phyloP scores from a whole-genome alignment of 805 yeast genomes.

The Debaryomyces tyrocola region DNA sequence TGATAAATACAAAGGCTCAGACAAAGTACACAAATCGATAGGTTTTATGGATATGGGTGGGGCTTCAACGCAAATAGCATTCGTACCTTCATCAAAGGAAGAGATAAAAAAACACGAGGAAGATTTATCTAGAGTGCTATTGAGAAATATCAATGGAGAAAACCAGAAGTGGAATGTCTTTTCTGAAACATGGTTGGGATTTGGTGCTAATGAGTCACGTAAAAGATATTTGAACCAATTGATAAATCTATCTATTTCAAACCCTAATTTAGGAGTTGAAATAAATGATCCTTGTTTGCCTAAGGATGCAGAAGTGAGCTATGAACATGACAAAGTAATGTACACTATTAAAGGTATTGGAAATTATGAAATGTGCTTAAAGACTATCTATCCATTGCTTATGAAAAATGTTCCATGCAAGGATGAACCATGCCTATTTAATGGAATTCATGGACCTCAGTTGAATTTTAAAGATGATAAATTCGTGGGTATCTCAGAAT shows the following conservation, averaged over 20 bases:
- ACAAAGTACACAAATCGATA: slow-evolving; percentile 52
- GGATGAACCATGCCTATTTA: slow-evolving; percentile 88
- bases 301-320: slow-evolving; percentile 50
- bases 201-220: slow-evolving; percentile 95
- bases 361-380: slow-evolving; percentile 69
- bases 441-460: slow-evolving; percentile 92
- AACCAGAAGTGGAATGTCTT: slow-evolving; percentile 79
- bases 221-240: slow-evolving; percentile 63
- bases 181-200: slow-evolving; percentile 96
- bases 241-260: slow-evolving; percentile 29
- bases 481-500: slow-evolving; percentile 93
- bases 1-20: slow-evolving; percentile 43
- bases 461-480: slow-evolving; percentile 77
- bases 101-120: slow-evolving; percentile 67
- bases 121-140: slow-evolving; percentile 64
- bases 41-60: slow-evolving; percentile 99
- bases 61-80: slow-evolving; percentile 94
- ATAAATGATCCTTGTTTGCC: slow-evolving; percentile 83
- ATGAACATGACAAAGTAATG: slow-evolving; percentile 44
- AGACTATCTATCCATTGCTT: slow-evolving; percentile 71
- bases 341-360: slow-evolving; percentile 75
- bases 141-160: slow-evolving; percentile 71
- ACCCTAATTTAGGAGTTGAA: slow-evolving; percentile 10
- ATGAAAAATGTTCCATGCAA: slow-evolving; percentile 78
- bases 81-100: slow-evolving; percentile 68